phyloP scores from a whole-genome alignment of 441 rosid species.

The Arabidopsis lyrata region DNA sequence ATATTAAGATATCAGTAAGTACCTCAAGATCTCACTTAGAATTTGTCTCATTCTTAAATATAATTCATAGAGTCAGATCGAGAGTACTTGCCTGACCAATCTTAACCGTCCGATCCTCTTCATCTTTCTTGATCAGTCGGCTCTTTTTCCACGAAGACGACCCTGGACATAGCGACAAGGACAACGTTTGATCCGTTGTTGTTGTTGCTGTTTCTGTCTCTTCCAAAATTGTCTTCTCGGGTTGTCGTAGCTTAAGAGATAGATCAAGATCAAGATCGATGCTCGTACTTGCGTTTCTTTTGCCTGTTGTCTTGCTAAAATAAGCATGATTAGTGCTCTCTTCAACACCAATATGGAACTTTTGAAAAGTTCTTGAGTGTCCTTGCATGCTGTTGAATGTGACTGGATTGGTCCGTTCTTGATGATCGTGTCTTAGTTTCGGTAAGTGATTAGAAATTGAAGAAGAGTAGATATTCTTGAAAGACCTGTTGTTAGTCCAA shows the following conservation, averaged over 20 bases:
- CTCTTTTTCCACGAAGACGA: conserved; percentile 52
- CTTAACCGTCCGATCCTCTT: conserved; percentile 41
- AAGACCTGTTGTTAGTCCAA: conserved; percentile 35
- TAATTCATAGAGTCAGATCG: conserved; percentile 94
- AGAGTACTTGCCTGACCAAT: conserved; percentile 79
- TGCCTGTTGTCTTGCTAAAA: conserved; percentile 42
- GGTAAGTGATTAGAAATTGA: conserved; percentile 33
- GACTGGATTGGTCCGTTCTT: conserved; percentile 32
- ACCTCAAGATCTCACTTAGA: conserved; percentile 97
- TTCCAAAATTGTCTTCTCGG: conserved; percentile 40
- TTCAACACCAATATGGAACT: conserved; percentile 27
- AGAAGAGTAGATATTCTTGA: conserved; percentile 40
- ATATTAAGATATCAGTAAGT: conserved; percentile 55
- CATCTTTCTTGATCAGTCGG: conserved; percentile 50
- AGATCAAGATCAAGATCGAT: conserved; percentile 66
- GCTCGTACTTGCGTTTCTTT: conserved; percentile 56
- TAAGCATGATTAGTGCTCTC: conserved; percentile 29
- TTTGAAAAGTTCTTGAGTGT: conserved; percentile 29
- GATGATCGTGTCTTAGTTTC: conserved; percentile 38
- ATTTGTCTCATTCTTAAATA: conserved; percentile 47
- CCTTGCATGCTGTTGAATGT: conserved; percentile 36
- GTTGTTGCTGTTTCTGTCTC: conserved; percentile 42
- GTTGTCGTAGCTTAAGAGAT: conserved; percentile 54
- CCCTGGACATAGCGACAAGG: conserved; percentile 64
- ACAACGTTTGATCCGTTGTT: conserved; percentile 58